A percentile compares a stretch with the other conserved stretches of the same genome.
Evolutionary conservation across 768 basidiomycete genomes (phyloP).

Genomic region (Mycena capillaripes): DNA sequence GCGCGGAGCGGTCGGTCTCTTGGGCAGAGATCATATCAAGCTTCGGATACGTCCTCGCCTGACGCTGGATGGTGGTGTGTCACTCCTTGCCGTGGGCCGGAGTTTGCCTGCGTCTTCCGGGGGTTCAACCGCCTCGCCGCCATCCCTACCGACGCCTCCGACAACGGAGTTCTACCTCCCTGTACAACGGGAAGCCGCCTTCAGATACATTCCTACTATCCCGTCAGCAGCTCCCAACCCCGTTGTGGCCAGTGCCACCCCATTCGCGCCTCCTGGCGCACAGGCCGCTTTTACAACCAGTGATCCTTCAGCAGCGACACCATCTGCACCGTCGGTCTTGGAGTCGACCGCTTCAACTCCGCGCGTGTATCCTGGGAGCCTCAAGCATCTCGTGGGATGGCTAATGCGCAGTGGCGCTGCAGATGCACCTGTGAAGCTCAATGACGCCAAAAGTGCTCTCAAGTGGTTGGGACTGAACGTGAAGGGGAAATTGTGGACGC

Average conservation of each 20-base stretch:
- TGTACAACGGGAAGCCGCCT: background rate
- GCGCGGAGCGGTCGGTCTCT: background rate
- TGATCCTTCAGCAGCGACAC: background rate
- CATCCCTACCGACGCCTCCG: background rate
- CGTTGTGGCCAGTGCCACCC: background rate
- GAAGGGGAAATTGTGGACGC: background rate
- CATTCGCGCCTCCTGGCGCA: background rate
- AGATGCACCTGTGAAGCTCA: slow-evolving; percentile 8
- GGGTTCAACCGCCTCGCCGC: background rate
- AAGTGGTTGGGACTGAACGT: background rate
- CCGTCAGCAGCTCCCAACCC: background rate
- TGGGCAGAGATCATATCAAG: slow-evolving; percentile 6
- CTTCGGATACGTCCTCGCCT: slow-evolving; percentile 9
- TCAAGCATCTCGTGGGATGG: slow-evolving; percentile 21
- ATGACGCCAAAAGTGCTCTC: background rate
- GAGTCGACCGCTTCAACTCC: background rate
- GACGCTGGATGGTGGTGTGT: slow-evolving; percentile 10
- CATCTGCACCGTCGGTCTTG: background rate
- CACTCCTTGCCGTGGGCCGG: background rate
- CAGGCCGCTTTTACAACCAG: background rate
- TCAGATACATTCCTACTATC: too few relatives aligned
- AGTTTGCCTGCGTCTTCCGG: background rate
- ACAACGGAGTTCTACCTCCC: background rate
- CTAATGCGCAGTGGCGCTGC: slow-evolving; percentile 7
- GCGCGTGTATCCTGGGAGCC: slow-evolving; percentile 1